Evolutionary conservation across 2,329 filamentous ascomycete species (phyloP), one percentile per base, ranked within the genome.

Genomic region (Nemania sp.): DNA sequence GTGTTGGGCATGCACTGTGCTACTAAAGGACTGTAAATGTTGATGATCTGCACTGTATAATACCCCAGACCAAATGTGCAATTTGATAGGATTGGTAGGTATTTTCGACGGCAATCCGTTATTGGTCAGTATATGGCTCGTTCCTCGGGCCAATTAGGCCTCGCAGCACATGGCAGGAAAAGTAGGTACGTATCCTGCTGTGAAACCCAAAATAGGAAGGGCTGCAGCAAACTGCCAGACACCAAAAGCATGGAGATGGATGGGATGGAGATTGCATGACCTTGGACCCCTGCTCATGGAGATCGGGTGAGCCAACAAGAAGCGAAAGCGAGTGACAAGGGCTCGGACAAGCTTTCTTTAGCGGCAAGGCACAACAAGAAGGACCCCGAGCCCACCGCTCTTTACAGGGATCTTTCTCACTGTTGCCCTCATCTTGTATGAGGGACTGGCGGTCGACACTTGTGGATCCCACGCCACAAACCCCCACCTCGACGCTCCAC

Each of bases 381-480:
- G 41, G 61, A 62, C 58, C 58, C 64, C 60, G 60, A 66, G 65
- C 30, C 66, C 65, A 68, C 66, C 66, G 66, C 66, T 67, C 64
- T 67, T 68, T 68, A 22, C 66, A 67, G 45, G 64, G 66, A 54
- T 67, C 20, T 59, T 64, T 66, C 59, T 49, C 48, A 61, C 61
- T 60, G 40, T 60, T 46, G 60, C 57, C 54, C 37, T 52, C 56
- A 52, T 57, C 54, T 67, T 67, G 56, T 67, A 64, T 64, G 66
- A 56, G 63, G 59, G 61, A 68, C 61, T 64, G 64, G 66, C 66
- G 66, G 66, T 68, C 64, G 66, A 56, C 60, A 52, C 54, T n/a
- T 60, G 57, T 61, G 54, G 52, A 54, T 20, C 20, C 7, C 37
- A 49, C 28, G 30, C 26, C 49, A 40, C 56, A 52, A 51, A 53